Conservation (phyloP, 2,329 filamentous ascomycete species). For the Myriosclerotinia curreyana region DNA sequence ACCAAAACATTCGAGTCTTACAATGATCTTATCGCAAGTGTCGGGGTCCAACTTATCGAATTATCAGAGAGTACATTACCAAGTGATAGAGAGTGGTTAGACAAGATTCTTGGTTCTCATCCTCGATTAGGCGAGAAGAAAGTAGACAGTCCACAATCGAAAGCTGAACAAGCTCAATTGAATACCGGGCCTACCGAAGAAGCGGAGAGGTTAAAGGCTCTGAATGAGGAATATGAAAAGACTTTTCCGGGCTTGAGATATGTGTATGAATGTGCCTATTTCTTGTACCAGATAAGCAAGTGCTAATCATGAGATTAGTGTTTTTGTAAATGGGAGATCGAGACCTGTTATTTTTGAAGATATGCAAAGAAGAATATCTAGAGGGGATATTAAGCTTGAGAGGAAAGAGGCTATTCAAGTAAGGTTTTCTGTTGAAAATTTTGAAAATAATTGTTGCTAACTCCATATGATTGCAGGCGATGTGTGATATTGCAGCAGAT, state of each 20-base stretch:
- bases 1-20: constrained; percentile 64
- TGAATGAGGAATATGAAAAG: constrained; percentile 80
- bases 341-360: constrained; percentile 75
- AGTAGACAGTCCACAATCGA: constrained; percentile 76
- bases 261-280: constrained; percentile 48
- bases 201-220: constrained; percentile 51
- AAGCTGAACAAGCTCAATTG: constrained; percentile 77
- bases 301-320: constrained; percentile 44
- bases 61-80: constrained; percentile 52
- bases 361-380: constrained; percentile 71
- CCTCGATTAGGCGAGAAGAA: constrained; percentile 79
- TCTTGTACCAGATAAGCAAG: neutral
- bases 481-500: constrained; percentile 87
- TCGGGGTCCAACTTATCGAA: constrained; percentile 60
- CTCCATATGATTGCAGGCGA: constrained; percentile 50
- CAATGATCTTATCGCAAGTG: constrained; percentile 61
- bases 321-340: constrained; percentile 82
- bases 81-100: constrained; percentile 56
- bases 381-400: constrained; percentile 64
- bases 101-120: constrained; percentile 74
- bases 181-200: constrained; percentile 57
- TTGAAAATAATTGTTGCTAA: constrained; percentile 23
- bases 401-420: constrained; percentile 73
- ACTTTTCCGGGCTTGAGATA: constrained; percentile 79
- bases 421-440: constrained; percentile 25